Percentiles rank a stretch among this genome's conserved stretches.
These are phyloP conservation scores for Bidens hawaiensis DNA, from an alignment of 140 eudicot genomes.

Conservation along the genomic window DNA sequence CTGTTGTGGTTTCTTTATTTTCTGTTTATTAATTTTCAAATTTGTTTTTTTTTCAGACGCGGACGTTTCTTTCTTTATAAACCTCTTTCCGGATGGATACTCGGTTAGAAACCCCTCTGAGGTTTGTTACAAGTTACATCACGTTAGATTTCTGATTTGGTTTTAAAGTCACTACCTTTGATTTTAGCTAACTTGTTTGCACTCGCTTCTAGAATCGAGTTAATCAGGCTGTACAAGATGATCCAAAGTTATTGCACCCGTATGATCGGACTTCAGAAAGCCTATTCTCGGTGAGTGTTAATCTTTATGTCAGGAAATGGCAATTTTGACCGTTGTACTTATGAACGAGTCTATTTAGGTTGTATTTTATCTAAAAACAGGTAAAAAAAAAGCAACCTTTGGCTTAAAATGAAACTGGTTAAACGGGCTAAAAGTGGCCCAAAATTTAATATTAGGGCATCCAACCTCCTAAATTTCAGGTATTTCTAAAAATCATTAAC, in stretches of 20 bases:
- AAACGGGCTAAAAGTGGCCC: background rate
- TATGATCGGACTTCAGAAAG: slow-evolving; percentile 84
- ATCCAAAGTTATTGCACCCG: slow-evolving; percentile 67
- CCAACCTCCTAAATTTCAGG: slow-evolving; percentile 30
- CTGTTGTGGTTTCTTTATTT: background rate
- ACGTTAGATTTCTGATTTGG: background rate
- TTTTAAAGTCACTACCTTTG: background rate
- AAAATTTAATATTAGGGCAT: background rate
- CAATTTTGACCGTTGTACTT: background rate
- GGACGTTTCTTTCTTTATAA: slow-evolving; percentile 71
- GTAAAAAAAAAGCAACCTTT: background rate
- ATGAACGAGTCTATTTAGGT: background rate
- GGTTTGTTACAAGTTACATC: slow-evolving; percentile 55
- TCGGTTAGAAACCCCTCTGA: slow-evolving; percentile 70
- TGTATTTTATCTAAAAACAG: background rate
- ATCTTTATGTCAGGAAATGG: background rate
- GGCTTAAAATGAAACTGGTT: background rate
- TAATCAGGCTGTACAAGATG: slow-evolving; percentile 38
- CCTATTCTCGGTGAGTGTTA: slow-evolving; percentile 65
- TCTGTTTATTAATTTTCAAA: background rate
- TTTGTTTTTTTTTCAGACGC: slow-evolving; percentile 38
- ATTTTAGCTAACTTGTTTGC: background rate
- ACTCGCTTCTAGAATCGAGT: slow-evolving; percentile 40
- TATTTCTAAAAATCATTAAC: slow-evolving; percentile 16
- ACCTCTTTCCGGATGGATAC: slow-evolving; percentile 84